These are phyloP conservation scores for Cyanidiococcus yangmingshanensis DNA, from an alignment of 23 red algal species.

Conservation along the genomic window DNA sequence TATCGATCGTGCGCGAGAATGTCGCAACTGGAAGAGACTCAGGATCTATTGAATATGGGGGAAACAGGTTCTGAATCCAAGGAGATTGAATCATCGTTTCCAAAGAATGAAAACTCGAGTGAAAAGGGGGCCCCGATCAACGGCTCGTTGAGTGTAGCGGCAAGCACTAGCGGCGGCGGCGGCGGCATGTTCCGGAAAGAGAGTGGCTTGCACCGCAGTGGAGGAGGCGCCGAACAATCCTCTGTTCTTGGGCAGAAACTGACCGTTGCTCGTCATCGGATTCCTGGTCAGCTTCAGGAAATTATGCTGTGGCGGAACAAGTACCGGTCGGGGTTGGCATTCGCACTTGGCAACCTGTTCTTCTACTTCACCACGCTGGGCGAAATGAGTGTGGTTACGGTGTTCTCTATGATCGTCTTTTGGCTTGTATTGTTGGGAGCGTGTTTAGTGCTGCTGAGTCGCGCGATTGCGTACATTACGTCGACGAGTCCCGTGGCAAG, in stretches of 20 bases:
- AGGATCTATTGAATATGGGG: background rate
- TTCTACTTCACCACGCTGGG: slow-evolving; percentile 14
- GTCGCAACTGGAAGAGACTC: background rate
- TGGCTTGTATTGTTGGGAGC: background rate
- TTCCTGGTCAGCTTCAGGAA: slow-evolving; percentile 8
- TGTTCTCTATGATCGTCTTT: slow-evolving; percentile 16
- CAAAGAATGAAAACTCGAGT: background rate
- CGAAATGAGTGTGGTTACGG: background rate
- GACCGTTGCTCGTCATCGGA: background rate
- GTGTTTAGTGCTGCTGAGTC: slow-evolving; percentile 8
- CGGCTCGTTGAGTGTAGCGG: background rate
- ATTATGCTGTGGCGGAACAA: slow-evolving; percentile 18
- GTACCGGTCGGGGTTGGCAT: slow-evolving; percentile 14
- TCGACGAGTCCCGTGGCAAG: background rate
- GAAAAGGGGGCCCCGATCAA: background rate
- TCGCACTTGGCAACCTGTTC: slow-evolving; percentile 13
- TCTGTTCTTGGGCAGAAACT: background rate
- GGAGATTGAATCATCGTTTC: background rate
- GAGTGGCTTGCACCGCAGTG: background rate
- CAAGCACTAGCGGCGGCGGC: background rate
- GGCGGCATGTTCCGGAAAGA: background rate
- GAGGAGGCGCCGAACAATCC: background rate
- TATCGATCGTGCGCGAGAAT: background rate
- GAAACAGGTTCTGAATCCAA: background rate
- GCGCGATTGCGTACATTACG: slow-evolving; percentile 4